These are phyloP conservation scores for Metarhizium humberi DNA, from an alignment of 2,329 filamentous ascomycete genomes.

Conservation along the genomic window DNA sequence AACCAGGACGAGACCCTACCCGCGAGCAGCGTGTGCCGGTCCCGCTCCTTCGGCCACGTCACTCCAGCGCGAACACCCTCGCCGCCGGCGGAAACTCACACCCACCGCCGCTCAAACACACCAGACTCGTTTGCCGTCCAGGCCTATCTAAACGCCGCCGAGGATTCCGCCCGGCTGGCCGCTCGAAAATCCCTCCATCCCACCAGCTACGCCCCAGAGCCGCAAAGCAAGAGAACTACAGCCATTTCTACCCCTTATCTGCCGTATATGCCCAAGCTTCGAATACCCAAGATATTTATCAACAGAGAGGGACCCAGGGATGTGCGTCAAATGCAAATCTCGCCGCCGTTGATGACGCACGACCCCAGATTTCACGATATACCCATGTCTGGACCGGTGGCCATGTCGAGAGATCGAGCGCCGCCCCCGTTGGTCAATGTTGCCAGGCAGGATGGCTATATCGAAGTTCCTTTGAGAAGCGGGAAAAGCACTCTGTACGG, in stretches of 20 bases:
- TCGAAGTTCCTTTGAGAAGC: constrained; percentile 21
- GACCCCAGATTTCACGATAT: constrained; percentile 17
- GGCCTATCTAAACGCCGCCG: constrained; percentile 25
- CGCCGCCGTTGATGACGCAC: constrained; percentile 17
- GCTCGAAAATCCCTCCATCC: constrained; percentile 1
- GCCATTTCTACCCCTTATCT: constrained; percentile 26
- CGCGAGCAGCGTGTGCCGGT: neutral
- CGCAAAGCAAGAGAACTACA: constrained; percentile 5
- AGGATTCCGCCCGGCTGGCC: constrained; percentile 13
- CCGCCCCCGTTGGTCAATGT: neutral
- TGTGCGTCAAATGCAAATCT: constrained; percentile 17
- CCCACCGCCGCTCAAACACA: constrained; percentile 3
- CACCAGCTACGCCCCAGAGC: neutral
- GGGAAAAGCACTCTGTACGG: constrained; percentile 28
- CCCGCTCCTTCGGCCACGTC: constrained; percentile 24
- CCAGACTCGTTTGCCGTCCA: constrained; percentile 26
- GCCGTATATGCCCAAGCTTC: constrained; percentile 29
- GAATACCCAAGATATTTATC: constrained; percentile 13
- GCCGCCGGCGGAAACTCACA: neutral
- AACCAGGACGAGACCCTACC: neutral
- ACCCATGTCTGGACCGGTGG: constrained; percentile 9
- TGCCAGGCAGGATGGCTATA: constrained; percentile 7
- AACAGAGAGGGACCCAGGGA: constrained; percentile 13
- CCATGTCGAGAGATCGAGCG: constrained; percentile 1
- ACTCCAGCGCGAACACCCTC: neutral